Evolutionary conservation across 1,284 basidiomycete genomes (phyloP), one percentile per base, ranked within the genome.

Genomic region (Ustilago hordei): DNA sequence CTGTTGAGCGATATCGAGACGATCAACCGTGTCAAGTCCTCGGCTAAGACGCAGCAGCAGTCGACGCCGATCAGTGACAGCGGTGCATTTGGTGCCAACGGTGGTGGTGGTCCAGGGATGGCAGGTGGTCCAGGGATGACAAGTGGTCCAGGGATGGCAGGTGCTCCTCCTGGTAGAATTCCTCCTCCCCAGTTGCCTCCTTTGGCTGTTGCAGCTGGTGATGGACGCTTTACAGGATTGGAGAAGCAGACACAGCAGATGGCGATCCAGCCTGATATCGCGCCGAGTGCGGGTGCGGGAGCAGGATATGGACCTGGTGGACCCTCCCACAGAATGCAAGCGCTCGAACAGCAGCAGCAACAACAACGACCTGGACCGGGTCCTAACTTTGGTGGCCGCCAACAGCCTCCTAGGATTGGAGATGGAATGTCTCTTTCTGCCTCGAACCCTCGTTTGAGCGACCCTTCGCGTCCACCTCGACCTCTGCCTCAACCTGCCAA

Each of bases 1-100:
- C 89, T 99, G 32, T 90, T 99, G 63, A 91, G 92, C 71, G 93
- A 96, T 86, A 92, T 95, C 89, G 93, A 90, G 79, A 89, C 89
- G 68, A 95, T 91, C 84, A 94, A 84, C 64, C 81, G 85, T 28
- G 78, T 79, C 64, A 81, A 82, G 60, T 69, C 73, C 38, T 63
- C 75, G 12, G 73, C 81, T 57, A 79, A 78, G 69, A 68, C 69
- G 36, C 73, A 71, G 60, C 68, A 60, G 60, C 64, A 74, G 36
- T 47, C 53, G 31, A 36, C 31, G 7, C 53, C 53, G 19, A 19
- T 54, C 15, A 60, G 64, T 41, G 57, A 58, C 28, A 56, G 35
- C 56, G 19, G 35, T 32, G 45, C 41, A 2, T 73, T 48, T 50
- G 60, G 56, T 38, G 50, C 54, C 5, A 64, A 66, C 28, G 64